A percentile compares a stretch with the other conserved stretches of the same genome.
Conservation (phyloP, 371 early-diverging fungal genomes). For the Rhizopus stolonifer region DNA sequence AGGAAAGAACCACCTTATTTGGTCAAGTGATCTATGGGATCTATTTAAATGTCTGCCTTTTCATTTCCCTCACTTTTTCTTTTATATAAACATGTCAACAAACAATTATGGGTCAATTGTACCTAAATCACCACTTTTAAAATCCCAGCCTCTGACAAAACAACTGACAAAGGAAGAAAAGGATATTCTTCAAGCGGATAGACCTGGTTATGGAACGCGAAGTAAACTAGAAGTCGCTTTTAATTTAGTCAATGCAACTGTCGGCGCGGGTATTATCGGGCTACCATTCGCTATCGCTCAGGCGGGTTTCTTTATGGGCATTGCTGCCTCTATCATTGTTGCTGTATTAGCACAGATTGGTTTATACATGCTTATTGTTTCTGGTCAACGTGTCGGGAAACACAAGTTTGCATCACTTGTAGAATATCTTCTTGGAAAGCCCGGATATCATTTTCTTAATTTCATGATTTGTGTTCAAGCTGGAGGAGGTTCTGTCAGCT, state of each 20-base stretch:
- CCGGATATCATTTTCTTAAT: constrained; percentile 53
- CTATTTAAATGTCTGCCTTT: not conserved
- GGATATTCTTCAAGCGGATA: constrained; percentile 44
- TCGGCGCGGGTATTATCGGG: constrained; percentile 58
- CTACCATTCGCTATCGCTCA: constrained; percentile 52
- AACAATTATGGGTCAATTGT: constrained; percentile 31
- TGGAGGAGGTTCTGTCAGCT: constrained; percentile 50
- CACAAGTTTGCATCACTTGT: constrained; percentile 54
- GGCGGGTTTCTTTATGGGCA: constrained; percentile 55
- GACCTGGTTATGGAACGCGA: constrained; percentile 48
- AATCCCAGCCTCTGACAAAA: too few relatives aligned
- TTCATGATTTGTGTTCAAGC: constrained; percentile 54
- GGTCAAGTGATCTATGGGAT: too few relatives aligned
- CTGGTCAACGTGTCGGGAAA: constrained; percentile 51
- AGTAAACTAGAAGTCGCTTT: constrained; percentile 44
- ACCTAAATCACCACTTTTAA: constrained; percentile 19
- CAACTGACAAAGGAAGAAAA: constrained; percentile 32
- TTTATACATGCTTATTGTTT: constrained; percentile 50
- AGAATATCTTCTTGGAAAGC: constrained; percentile 54
- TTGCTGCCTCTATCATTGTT: constrained; percentile 48
- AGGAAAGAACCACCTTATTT: too few relatives aligned
- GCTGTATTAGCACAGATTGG: constrained; percentile 52
- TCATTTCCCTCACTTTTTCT: constrained; percentile 6
- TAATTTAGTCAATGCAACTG: constrained; percentile 61
- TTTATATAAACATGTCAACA: constrained; percentile 7